Conservation (phyloP, 2,329 filamentous ascomycete species). For the Tolypocladium inflatum region DNA sequence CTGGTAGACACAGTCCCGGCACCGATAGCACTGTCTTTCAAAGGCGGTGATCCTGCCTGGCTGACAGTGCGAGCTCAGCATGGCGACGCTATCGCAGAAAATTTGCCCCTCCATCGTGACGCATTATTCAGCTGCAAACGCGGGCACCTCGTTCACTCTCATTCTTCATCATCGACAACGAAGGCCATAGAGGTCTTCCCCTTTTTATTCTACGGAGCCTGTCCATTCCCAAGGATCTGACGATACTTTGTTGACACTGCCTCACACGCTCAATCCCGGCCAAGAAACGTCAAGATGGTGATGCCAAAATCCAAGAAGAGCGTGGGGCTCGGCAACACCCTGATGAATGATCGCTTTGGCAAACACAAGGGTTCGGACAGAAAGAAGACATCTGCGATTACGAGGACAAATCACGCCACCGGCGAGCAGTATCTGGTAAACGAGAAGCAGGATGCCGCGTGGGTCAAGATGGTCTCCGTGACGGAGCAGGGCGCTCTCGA, state of each 20-base stretch:
- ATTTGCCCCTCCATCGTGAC: constrained; percentile 40
- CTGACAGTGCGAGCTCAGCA: neutral
- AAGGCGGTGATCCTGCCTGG: rapidly evolving
- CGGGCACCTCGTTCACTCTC: constrained; percentile 6
- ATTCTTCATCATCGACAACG: neutral
- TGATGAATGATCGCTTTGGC: constrained; percentile 98
- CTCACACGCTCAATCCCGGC: neutral
- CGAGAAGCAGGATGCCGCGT: constrained; percentile 79
- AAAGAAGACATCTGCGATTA: constrained; percentile 54
- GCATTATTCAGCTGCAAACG: constrained; percentile 26
- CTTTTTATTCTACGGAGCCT: neutral
- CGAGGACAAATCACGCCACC: constrained; percentile 66
- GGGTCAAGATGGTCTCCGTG: constrained; percentile 99
- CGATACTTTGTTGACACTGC: neutral
- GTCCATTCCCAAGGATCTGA: neutral
- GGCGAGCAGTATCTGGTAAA: constrained; percentile 91
- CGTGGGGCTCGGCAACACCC: constrained; percentile 88
- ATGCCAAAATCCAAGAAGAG: constrained; percentile 87
- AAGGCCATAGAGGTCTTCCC: neutral
- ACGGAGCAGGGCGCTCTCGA: constrained; percentile 95
- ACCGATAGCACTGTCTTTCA: constrained; percentile 18
- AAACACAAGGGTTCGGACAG: constrained; percentile 81
- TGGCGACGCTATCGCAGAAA: constrained; percentile 15
- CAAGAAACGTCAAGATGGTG: constrained; percentile 34
- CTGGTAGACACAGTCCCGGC: constrained; percentile 12